These are phyloP conservation scores for Populus tomentosa DNA, from an alignment of 441 rosid genomes.

Conservation along the genomic window DNA sequence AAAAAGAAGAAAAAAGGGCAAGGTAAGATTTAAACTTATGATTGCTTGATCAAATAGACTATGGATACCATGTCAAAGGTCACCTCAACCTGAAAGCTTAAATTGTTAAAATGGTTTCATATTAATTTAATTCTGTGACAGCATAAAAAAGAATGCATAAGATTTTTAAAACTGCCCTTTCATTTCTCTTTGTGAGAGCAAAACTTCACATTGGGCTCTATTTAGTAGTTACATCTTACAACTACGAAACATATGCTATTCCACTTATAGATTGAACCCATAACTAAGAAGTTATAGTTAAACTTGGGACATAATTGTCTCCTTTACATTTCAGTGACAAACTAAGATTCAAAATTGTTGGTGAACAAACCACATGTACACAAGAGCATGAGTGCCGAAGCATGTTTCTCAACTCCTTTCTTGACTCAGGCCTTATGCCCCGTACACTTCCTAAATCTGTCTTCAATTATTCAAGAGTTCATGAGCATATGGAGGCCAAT, in stretches of 20 bases:
- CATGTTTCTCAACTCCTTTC: background rate
- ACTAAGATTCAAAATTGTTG: background rate
- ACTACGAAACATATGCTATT: background rate
- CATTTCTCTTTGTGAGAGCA: background rate
- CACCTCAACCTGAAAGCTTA: background rate
- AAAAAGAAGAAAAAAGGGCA: background rate
- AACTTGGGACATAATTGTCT: background rate
- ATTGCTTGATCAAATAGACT: background rate
- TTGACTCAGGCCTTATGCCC: background rate
- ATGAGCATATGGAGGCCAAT: background rate
- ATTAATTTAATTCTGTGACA: too few relatives aligned
- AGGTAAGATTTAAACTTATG: background rate
- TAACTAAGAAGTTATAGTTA: background rate
- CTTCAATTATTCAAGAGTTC: background rate
- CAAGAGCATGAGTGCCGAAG: background rate
- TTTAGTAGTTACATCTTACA: too few relatives aligned
- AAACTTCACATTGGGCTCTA: background rate
- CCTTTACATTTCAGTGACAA: background rate
- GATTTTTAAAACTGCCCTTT: background rate
- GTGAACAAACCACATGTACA: background rate
- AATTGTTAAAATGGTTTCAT: too few relatives aligned
- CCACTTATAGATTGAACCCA: background rate
- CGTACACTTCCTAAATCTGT: background rate
- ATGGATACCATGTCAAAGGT: background rate
- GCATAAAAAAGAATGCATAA: too few relatives aligned